Evolutionary conservation across 2,329 filamentous ascomycete species (phyloP).

Genomic region (Sarocladium kiliense): DNA sequence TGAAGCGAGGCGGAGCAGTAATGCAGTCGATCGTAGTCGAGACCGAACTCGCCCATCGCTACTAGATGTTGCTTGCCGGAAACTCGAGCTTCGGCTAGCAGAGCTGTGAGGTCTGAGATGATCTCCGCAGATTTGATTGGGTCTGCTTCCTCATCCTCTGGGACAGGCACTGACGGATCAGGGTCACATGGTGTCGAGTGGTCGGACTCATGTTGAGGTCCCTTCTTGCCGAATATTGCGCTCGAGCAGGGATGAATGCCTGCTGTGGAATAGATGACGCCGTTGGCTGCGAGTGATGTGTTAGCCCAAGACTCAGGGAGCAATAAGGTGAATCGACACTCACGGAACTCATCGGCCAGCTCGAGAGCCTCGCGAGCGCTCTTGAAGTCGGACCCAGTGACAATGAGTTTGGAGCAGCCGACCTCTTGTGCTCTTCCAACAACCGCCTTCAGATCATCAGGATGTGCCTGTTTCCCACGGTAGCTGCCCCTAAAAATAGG

Average conservation of each 20-base stretch:
- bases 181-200: slow-evolving; percentile 51
- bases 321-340: slow-evolving; percentile 23
- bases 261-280: slow-evolving; percentile 80
- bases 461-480: slow-evolving; percentile 71
- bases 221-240: slow-evolving; percentile 63
- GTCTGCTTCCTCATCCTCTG: slow-evolving; percentile 44
- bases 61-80: slow-evolving; percentile 45
- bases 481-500: slow-evolving; percentile 83
- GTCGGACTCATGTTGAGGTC: slow-evolving; percentile 31
- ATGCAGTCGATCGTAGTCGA: slow-evolving; percentile 91
- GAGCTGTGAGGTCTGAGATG: slow-evolving; percentile 54
- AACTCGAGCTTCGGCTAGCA: slow-evolving; percentile 56
- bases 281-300: slow-evolving; percentile 44
- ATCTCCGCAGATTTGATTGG: slow-evolving; percentile 38
- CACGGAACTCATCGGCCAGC: slow-evolving; percentile 70
- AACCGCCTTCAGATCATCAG: slow-evolving; percentile 69
- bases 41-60: slow-evolving; percentile 90
- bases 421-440: slow-evolving; percentile 71
- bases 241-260: slow-evolving; percentile 92
- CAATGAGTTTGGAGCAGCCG: slow-evolving; percentile 84
- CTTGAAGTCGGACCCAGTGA: slow-evolving; percentile 82
- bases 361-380: slow-evolving; percentile 72
- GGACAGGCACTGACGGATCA: slow-evolving; percentile 40
- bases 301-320: background rate
- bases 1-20: slow-evolving; percentile 76